Base-by-base conservation (phyloP, 495 filamentous ascomycete genomes). In the Rhizodiscina lignyota region DNA sequence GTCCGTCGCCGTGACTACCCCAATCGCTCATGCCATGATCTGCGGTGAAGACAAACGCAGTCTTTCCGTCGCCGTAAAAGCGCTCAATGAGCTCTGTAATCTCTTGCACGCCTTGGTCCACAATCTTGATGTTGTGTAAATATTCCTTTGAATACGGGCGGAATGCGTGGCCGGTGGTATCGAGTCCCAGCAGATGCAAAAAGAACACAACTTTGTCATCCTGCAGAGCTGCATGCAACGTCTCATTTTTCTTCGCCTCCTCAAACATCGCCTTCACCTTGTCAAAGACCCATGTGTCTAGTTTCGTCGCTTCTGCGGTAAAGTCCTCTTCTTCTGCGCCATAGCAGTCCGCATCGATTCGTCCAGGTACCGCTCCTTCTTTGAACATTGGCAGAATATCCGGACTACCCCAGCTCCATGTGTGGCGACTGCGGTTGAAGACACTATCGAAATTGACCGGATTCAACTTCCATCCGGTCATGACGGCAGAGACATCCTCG, bases 1-100 rank as follows among this genome's bases (percentile, higher is more conserved):
- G 89, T 16, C 89, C 89, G 52, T 99, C 89, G 29, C 89, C 89
- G 50, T 99, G 89, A 42, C 83, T 93, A 10, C 89, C 89, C 79
- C 80, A 92, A 58, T 99, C 91, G 50, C 81, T 94, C 87, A 99
- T 99, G 8, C 89, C 89, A 59, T 99, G 89, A 46, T 99, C 89
- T 2, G 89, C 89, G 6, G 91, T 99, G 53, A 99, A 99, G 11
- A 99, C 72, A 49, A 82, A 99, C 1, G 91, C 83, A 0, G 91
- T 94, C 58, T 89, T 76, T 10, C 67, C 79, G 51, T 99, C 91
- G n/a, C 54, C 64, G 48, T 94, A 99, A 52, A 96, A 99, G 18
- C 85, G 72, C 10, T 89, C 74, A 24, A 94, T 73, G 24, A 94
- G 49, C 40, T 76, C 67, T 12, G 78, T 75, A 28, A 93, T 75